Base-by-base conservation (phyloP, 257 asterid genomes). In the Gentiana macrophylla region DNA sequence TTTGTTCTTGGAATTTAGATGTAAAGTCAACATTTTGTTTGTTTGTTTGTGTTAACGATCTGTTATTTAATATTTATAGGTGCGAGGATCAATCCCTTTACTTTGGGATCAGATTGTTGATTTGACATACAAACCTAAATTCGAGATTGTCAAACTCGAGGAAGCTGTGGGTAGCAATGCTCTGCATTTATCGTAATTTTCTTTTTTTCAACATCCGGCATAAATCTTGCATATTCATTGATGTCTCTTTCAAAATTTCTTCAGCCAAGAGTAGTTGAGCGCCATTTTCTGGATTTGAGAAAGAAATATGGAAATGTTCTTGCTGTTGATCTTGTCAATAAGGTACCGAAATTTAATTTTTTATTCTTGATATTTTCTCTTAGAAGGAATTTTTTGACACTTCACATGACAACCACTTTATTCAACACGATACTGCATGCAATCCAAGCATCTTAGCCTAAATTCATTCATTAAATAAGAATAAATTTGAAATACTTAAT, bases 61-160 rank as follows among this genome's bases (percentile, higher is more conserved):
- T 41, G 46, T 10, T 41, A 41, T 41, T 64, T 62, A 50, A 37
- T 59, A 61, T 56, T 54, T 72, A 59, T 69, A 92, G 99, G 79
- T 88, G 61, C 86, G 99, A 63, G 99, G 99, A 45, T 85, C 99
- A 55, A 88, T 92, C 58, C 99, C 99, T 9, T 67, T 92, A 66
- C 74, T 85, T 8, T 92, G 99, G 98, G 91, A 85, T 61, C 99
- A 92, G 70, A 79, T 83, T 81, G 99, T 92, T 67, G 99, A 92
- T 74, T 76, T 92, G 77, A 85, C 84, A 63, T 92, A 88, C 63
- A 92, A 81, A 75, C 99, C 99, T 10, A 80, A 78, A 72, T 81
- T 80, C 55, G 86, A 84, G 69, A 73, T 92, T 53, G 72, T 77
- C 72, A 74, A 58, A 56, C 71, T 53, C 0, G 81, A 83, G 49